Evolutionary conservation across 257 asterid species (phyloP).

Genomic region (Marsdenia floribunda): DNA sequence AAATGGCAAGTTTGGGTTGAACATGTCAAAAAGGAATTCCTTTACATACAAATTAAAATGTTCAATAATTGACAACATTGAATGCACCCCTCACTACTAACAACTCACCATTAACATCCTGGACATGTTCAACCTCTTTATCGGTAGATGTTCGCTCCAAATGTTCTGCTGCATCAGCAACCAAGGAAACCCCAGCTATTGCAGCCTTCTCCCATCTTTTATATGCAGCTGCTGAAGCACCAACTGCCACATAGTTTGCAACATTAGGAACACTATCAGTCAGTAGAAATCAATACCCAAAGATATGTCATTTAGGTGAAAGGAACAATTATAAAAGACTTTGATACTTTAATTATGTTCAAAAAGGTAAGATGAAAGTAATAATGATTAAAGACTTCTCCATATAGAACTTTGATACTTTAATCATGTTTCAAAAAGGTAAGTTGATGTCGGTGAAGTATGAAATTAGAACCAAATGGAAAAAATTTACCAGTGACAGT

Average conservation of each 20-base stretch:
- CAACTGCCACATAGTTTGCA: conserved; percentile 36
- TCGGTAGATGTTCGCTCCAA: conserved; percentile 73
- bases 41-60: neutral
- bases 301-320: neutral
- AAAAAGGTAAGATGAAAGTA: neutral
- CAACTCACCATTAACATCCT: conserved; percentile 53
- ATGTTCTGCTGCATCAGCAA: conserved; percentile 99
- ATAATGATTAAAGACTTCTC: neutral
- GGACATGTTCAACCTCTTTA: conserved; percentile 50
- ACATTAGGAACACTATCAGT: conserved; percentile 4
- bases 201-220: conserved; percentile 99
- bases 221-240: conserved; percentile 74
- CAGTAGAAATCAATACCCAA: neutral
- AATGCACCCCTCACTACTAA: conserved; percentile 3
- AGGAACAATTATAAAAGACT: neutral
- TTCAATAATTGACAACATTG: neutral
- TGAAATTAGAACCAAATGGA: neutral
- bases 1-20: conserved; percentile 15
- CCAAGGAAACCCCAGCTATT: conserved; percentile 96
- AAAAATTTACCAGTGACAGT: neutral
- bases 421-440: neutral
- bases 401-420: neutral
- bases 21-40: conserved; percentile 11
- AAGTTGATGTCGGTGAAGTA: neutral
- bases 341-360: neutral